phyloP scores from a whole-genome alignment of 192 early-diverging fungal genomes.

The Backusella luteola region DNA sequence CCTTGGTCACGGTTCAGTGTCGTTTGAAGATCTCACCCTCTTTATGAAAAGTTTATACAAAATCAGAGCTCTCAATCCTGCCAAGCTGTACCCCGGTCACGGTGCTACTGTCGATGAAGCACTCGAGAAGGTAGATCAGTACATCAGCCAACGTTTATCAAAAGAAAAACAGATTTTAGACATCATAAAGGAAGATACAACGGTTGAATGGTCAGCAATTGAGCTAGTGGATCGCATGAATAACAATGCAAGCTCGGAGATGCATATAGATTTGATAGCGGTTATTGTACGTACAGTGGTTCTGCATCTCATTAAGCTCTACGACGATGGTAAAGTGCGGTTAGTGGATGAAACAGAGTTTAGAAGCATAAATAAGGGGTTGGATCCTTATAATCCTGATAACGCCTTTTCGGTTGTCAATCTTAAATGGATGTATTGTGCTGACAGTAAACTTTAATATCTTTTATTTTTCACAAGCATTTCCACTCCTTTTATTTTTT shows the following conservation, averaged over 20 bases:
- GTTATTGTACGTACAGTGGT: slow-evolving; percentile 1
- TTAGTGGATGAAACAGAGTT: neutral
- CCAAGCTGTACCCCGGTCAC: slow-evolving; percentile 62
- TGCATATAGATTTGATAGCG: neutral
- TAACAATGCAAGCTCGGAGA: neutral
- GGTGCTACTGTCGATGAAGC: slow-evolving; percentile 74
- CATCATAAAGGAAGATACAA: slow-evolving; percentile 7
- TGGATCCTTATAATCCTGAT: slow-evolving; percentile 2
- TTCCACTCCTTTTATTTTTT: neutral
- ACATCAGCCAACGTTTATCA: slow-evolving; percentile 71
- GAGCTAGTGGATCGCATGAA: slow-evolving; percentile 3
- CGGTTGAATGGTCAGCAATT: neutral
- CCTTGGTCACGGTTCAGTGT: slow-evolving; percentile 79
- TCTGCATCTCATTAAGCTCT: slow-evolving; percentile 3
- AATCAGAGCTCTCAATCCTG: slow-evolving; percentile 44
- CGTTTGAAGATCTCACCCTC: slow-evolving; percentile 70
- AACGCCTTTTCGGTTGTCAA: neutral
- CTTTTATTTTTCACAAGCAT: too few relatives aligned
- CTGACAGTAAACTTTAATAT: neutral
- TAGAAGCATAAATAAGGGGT: neutral
- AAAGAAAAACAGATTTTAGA: slow-evolving; percentile 75
- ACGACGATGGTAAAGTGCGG: neutral
- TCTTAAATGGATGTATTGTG: neutral
- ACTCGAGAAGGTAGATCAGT: slow-evolving; percentile 59
- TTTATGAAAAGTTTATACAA: slow-evolving; percentile 66